Base-by-base conservation (phyloP, 2,329 filamentous ascomycete species). In the Pestalotiopsis sp. region DNA sequence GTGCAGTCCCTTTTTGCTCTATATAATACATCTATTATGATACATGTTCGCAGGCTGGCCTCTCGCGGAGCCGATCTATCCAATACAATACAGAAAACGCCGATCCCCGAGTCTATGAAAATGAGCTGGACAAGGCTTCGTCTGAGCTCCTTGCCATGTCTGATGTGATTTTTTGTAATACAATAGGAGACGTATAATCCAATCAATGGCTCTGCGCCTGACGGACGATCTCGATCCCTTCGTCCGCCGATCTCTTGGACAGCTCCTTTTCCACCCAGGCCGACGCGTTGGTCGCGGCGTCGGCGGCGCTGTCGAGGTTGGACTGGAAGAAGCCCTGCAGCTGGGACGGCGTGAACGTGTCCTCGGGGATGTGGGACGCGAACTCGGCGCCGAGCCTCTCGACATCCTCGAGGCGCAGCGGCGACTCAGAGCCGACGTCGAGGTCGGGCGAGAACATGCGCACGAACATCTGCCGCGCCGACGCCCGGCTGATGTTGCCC, bases 321-420 rank as follows among this genome's bases (percentile, higher is more conserved):
- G 78, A 69, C 62, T 80, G 78, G 38, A 80, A 80, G 67, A 79
- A 80, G 0, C 78, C 78, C 64, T 80, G 78, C 7, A 80, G 66
- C 68, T 80, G 77, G 14, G 78, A 80, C 13, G 78, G 78, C 0
- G 78, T 79, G 64, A 80, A 77, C 17, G 75, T 76, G 63, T 79
- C 72, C 27, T 79, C 76, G 0, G 78, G 78, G 1, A 80, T 74
- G 4, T 77, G 74, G 13, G 39, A 68, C 17, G 77, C 70, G 41
- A 80, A 80, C 39, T 76, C 71, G 1, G 68, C 57, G 17, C 77
- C 77, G 39, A 80, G 74, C 17, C 62, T 64, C 7, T 59, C 73
- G 7, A 77, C 63, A 7, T 68, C 64, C 31, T 69, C 68, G 3
- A n/a, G 9, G 9, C 69, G 66, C 52, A 66, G 17, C 9, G 68